Conservation (phyloP, 257 asterid genomes). For the Solanum bulbocastanum region DNA sequence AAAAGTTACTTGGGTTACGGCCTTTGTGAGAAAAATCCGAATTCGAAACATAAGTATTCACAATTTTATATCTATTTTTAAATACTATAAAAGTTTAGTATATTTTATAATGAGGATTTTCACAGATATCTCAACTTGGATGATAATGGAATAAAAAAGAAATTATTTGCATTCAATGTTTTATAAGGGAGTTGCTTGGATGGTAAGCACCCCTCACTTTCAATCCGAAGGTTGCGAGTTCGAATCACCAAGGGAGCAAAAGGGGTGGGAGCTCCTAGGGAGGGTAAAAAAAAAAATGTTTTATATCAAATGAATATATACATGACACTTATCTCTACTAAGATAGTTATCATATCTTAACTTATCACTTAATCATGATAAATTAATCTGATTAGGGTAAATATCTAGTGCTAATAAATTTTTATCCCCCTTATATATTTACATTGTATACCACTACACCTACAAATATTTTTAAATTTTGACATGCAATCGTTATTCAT, state of each 20-base stretch:
- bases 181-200: too few species aligned
- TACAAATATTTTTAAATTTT: too few species aligned
- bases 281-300: neutral
- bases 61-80: too few species aligned
- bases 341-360: neutral
- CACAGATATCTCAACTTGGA: neutral
- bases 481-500: neutral
- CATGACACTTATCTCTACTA: neutral
- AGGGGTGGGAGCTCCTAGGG: too few species aligned
- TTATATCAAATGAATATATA: too few species aligned
- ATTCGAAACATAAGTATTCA: neutral
- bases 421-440: neutral
- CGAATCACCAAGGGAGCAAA: too few species aligned
- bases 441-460: too few species aligned
- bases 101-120: too few species aligned
- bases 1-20: neutral
- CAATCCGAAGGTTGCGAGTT: too few species aligned
- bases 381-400: neutral
- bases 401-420: neutral
- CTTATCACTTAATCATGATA: neutral
- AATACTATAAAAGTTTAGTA: too few species aligned
- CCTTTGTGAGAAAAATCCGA: neutral
- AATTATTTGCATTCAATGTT: neutral
- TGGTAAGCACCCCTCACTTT: too few species aligned
- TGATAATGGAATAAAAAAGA: neutral